Evolutionary conservation across 345 rosid genomes (phyloP), one percentile per base, ranked within the genome.

Genomic region (Abelmoschus esculentus): DNA sequence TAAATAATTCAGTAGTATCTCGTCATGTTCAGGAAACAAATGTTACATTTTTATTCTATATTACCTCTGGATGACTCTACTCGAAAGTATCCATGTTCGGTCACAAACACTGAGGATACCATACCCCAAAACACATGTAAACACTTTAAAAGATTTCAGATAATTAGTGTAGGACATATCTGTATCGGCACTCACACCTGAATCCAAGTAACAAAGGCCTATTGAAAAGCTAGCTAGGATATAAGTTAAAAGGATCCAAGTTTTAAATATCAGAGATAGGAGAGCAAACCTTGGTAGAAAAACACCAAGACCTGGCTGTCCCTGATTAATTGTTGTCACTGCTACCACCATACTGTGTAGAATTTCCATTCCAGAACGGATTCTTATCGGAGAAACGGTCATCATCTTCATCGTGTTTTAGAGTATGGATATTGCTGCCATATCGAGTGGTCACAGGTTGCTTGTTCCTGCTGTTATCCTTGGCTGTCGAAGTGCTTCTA

Each of bases 321-420:
- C 14, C 31, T 19, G 3, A 22, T 56, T 56, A 56, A 1, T 26
- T 56, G 61, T 2, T 26, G 31, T 56, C 61, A 4, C 61, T 26
- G 28, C 31, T 56, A 56, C 61, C 61, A 56, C 61, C 61, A 26
- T 56, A 56, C 61, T 56, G 61, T 26, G 61, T 56, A 56, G 61
- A 56, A 56, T 56, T 56, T 56, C 61, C 61, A 26, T 56, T 56
- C 61, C 61, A 56, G 32, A 56, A 56, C 3, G 32, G n/a, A 22
- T 56, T 56, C 28, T 34, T 56, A 26, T 22, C 61, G 10, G 14
- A 3, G 61, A 56, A 56, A 56, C 34, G 31, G 3, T 56, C 61
- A 56, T 56, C 34, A 28, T 56, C 61, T 56, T 56, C 34, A 56
- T 56, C 34, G 7, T 7, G 61, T 56, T 56, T 56, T 56, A 56